Percentiles rank a stretch among this genome's conserved stretches.
Evolutionary conservation across 805 yeast genomes (phyloP).

Genomic region (Sungouiozyma ichnusensis): DNA sequence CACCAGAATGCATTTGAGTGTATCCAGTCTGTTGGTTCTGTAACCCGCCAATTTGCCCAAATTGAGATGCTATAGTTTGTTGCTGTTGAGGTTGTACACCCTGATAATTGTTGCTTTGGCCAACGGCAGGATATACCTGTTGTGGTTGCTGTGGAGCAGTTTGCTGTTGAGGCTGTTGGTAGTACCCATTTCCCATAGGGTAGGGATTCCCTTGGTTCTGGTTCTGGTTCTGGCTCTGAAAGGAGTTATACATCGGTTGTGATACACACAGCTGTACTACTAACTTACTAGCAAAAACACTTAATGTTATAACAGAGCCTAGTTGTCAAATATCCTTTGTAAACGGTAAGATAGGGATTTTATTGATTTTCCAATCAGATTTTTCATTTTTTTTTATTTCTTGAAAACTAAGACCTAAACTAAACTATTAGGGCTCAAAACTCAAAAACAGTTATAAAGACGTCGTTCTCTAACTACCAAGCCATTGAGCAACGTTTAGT

Average conservation of each 20-base stretch:
- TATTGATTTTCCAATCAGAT: too few species aligned
- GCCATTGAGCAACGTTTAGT: too few species aligned
- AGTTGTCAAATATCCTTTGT: too few species aligned
- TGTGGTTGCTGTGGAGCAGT: conserved; percentile 8
- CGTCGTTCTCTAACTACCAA: too few species aligned
- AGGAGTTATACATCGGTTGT: conserved; percentile 7
- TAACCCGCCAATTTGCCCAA: background rate
- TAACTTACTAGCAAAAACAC: background rate
- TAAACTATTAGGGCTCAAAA: background rate
- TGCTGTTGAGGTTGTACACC: conserved; percentile 1
- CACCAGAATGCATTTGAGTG: conserved; percentile 10
- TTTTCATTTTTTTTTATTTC: background rate
- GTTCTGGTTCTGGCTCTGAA: conserved; percentile 6
- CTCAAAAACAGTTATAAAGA: too few species aligned
- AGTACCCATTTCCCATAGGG: conserved; percentile 4
- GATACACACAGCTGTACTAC: background rate
- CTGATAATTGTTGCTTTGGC: conserved; percentile 6
- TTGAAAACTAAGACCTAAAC: background rate
- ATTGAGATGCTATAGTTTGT: conserved; percentile 2
- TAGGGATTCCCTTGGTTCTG: too few species aligned
- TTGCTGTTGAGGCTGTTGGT: conserved; percentile 26
- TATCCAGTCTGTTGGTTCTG: conserved; percentile 25
- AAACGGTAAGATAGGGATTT: background rate
- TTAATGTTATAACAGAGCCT: background rate
- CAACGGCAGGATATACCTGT: conserved; percentile 6